phyloP scores from a whole-genome alignment of 2,329 filamentous ascomycete species.

The Fusarium transvaalense region DNA sequence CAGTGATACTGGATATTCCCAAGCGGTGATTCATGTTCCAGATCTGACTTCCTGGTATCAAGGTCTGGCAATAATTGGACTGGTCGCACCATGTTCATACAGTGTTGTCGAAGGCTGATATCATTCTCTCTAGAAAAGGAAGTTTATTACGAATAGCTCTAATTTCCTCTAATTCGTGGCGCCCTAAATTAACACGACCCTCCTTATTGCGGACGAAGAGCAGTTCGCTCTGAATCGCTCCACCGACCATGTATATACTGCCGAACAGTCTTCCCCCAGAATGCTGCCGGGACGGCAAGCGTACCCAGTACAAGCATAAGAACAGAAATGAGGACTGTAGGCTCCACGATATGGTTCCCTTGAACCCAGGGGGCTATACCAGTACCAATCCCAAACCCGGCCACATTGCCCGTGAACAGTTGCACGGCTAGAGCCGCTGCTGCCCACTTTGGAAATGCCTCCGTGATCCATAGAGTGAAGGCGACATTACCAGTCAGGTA shows the following conservation, averaged over 20 bases:
- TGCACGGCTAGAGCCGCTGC: constrained; percentile 32
- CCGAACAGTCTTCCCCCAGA: constrained; percentile 35
- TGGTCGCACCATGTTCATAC: no score
- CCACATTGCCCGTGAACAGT: constrained; percentile 24
- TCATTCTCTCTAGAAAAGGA: no score
- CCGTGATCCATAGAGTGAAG: constrained; percentile 38
- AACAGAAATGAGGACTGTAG: constrained; percentile 22
- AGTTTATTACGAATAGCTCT: background rate
- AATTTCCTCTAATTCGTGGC: background rate
- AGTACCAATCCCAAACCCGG: constrained; percentile 28
- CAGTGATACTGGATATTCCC: background rate
- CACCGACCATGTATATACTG: constrained; percentile 41
- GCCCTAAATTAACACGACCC: no score
- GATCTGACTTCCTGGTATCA: no score
- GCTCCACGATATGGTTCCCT: background rate
- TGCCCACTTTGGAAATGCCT: constrained; percentile 35
- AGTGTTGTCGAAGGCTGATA: background rate
- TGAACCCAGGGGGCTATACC: constrained; percentile 14
- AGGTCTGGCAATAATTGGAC: no score
- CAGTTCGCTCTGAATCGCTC: constrained; percentile 36
- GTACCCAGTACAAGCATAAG: constrained; percentile 18
- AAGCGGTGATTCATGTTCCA: background rate
- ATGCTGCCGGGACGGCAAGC: constrained; percentile 36
- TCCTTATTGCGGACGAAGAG: constrained; percentile 33
- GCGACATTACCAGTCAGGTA: constrained; percentile 34